Percentiles rank a stretch among this genome's conserved stretches.
Evolutionary conservation across 1,284 basidiomycete species (phyloP).

Genomic region (Athelia sp.): DNA sequence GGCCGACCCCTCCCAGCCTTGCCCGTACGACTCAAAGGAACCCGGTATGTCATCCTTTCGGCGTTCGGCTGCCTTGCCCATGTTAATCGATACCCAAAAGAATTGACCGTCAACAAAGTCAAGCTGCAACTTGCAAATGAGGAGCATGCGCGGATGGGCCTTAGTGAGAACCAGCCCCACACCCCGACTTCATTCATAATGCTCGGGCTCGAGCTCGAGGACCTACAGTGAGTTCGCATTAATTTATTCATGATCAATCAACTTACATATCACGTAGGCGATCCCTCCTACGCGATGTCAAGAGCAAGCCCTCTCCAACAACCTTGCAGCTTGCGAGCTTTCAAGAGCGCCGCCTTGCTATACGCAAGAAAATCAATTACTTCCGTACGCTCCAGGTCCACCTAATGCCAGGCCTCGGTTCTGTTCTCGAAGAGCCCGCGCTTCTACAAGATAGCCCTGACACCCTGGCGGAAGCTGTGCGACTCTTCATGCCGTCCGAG

Average conservation of each 20-base stretch:
- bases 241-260: not conserved
- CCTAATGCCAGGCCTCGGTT: not conserved
- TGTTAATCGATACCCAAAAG: not conserved
- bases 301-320: not conserved
- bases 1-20: not conserved
- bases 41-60: not conserved
- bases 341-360: not conserved
- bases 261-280: not conserved
- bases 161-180: constrained; percentile 2
- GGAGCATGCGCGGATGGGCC: constrained; percentile 1
- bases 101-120: not conserved
- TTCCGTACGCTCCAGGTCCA: not conserved
- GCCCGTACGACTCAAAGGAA: constrained; percentile 5
- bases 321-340: not conserved
- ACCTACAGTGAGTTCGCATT: constrained; percentile 5
- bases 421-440: not conserved
- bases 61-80: not conserved
- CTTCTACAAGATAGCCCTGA: not conserved
- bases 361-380: not conserved
- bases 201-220: constrained; percentile 6
- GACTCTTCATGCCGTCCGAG: not conserved
- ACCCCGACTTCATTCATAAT: constrained; percentile 5
- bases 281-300: not conserved
- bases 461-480: constrained; percentile 5
- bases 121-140: constrained; percentile 2